These are phyloP conservation scores for Lumnitzera littorea DNA, from an alignment of 345 rosid genomes.

Conservation along the genomic window DNA sequence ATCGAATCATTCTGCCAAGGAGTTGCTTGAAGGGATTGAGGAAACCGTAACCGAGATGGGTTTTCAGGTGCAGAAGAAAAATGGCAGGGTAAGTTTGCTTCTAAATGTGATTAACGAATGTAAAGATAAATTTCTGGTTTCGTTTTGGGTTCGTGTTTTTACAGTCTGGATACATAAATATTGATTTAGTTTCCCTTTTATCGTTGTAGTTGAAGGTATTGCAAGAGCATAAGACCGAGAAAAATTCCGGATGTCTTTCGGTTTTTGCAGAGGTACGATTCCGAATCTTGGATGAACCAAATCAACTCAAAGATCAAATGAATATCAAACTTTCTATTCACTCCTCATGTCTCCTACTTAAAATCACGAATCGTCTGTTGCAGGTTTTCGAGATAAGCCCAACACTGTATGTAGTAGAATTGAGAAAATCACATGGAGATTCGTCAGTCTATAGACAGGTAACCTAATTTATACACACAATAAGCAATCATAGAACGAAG, in stretches of 20 bases:
- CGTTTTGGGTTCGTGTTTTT: background rate
- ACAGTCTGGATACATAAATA: background rate
- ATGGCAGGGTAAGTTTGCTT: slow-evolving; percentile 50
- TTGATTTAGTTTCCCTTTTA: background rate
- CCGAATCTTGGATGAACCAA: too few species aligned
- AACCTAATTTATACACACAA: background rate
- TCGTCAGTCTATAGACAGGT: slow-evolving; percentile 73
- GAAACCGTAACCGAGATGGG: slow-evolving; percentile 70
- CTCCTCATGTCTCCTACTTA: background rate
- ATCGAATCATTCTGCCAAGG: slow-evolving; percentile 61
- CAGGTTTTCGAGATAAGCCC: slow-evolving; percentile 89
- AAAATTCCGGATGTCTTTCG: slow-evolving; percentile 49
- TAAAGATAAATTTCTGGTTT: background rate
- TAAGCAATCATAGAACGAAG: background rate
- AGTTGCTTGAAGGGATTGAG: slow-evolving; percentile 73
- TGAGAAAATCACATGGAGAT: slow-evolving; percentile 81
- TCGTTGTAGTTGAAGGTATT: slow-evolving; percentile 52
- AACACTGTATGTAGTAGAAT: slow-evolving; percentile 71
- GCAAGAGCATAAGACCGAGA: slow-evolving; percentile 49
- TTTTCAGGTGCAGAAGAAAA: slow-evolving; percentile 68
- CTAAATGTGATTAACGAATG: background rate
- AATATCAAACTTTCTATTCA: background rate
- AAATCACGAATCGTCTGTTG: background rate
- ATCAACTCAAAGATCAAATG: too few species aligned
- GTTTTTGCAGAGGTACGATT: slow-evolving; percentile 73